Base-by-base conservation (phyloP, 768 basidiomycete species). In the Chalciporus piperatus region DNA sequence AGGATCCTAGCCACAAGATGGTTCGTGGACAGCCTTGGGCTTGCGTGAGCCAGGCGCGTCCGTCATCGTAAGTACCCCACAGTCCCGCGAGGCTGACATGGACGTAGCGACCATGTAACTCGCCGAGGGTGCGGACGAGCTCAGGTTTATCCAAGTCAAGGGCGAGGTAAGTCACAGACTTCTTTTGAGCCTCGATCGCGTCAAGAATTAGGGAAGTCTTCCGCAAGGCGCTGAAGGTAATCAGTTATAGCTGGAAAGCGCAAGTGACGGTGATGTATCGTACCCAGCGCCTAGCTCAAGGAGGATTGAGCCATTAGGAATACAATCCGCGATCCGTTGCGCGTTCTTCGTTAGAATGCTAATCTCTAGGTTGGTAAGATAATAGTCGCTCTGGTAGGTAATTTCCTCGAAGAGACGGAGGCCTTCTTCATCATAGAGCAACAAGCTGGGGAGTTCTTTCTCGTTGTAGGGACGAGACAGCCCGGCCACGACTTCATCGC, bases 41-140 rank as follows among this genome's bases (percentile, higher is more conserved):
- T 17, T 23, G 33, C 19, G 38, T 32, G 9, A 51, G 38, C 50
- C 50, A 51, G 19, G 22, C 25, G 33, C 50, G 44, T 17, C 50
- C 50, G 20, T 51, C 50, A 23, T 51, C 50, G 28, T 51, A 51
- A 28, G 50, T 51, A 3, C 50, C 50, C 50, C 50, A 51, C n/a
- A 51, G 22, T 11, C 50, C 50, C 16, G 44, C 50, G 41, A 51
- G 50, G 44, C 17, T 45, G 22, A 51, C 44, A 41, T 45, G n/a
- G 45, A 27, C 40, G 27, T 51, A 51, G 22, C 45, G 33, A 14
- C 44, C 50, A 12, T 19, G 22, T 14, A 51, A 38, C 17, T 51
- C 44, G 12, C 35, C 37, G 37, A 51, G 50, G 10, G 50, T 51
- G 16, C 50, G 50, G 25, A 51, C n/a, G 25, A 51, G 23, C 23